A percentile compares a stretch with the other conserved stretches of the same genome.
These are phyloP conservation scores for Gloeostereum incarnatum DNA, from an alignment of 768 basidiomycete genomes.

Conservation along the genomic window DNA sequence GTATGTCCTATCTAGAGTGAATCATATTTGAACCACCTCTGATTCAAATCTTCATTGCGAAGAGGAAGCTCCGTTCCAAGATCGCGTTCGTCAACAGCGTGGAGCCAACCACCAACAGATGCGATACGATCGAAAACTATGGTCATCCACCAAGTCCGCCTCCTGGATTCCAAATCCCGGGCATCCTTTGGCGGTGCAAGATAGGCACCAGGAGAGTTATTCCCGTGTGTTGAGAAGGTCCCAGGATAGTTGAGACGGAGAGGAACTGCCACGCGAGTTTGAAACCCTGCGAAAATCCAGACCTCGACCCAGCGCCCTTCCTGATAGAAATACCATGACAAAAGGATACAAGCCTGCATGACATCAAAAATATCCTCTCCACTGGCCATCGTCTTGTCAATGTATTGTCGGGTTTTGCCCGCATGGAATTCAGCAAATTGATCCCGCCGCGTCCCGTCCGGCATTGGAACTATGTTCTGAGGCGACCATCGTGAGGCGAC, in stretches of 20 bases:
- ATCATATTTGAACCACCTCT: slow-evolving; percentile 35
- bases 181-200: slow-evolving; percentile 70
- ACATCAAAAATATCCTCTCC: slow-evolving; percentile 83
- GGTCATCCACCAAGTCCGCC: slow-evolving; percentile 90
- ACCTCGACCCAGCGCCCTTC: slow-evolving; percentile 88
- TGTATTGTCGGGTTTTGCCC: slow-evolving; percentile 78
- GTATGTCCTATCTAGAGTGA: not conserved
- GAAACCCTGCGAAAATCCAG: slow-evolving; percentile 85
- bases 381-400: slow-evolving; percentile 85
- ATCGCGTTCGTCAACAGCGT: slow-evolving; percentile 77
- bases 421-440: slow-evolving; percentile 85
- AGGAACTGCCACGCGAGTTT: slow-evolving; percentile 74
- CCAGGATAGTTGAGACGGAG: slow-evolving; percentile 81
- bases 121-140: slow-evolving; percentile 78
- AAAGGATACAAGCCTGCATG: slow-evolving; percentile 77
- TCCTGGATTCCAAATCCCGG: slow-evolving; percentile 66
- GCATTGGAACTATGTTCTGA: slow-evolving; percentile 51
- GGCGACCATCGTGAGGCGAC: slow-evolving; percentile 79
- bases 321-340: slow-evolving; percentile 89
- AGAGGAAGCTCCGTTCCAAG: slow-evolving; percentile 79
- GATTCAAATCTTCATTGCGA: slow-evolving; percentile 68
- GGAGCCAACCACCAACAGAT: slow-evolving; percentile 58
- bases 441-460: slow-evolving; percentile 74
- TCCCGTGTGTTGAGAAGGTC: slow-evolving; percentile 63
- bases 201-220: slow-evolving; percentile 68